Percentiles rank a stretch among this genome's conserved stretches.
Conservation (phyloP, 2,329 filamentous ascomycete species). For the Cladosporium sp. region DNA sequence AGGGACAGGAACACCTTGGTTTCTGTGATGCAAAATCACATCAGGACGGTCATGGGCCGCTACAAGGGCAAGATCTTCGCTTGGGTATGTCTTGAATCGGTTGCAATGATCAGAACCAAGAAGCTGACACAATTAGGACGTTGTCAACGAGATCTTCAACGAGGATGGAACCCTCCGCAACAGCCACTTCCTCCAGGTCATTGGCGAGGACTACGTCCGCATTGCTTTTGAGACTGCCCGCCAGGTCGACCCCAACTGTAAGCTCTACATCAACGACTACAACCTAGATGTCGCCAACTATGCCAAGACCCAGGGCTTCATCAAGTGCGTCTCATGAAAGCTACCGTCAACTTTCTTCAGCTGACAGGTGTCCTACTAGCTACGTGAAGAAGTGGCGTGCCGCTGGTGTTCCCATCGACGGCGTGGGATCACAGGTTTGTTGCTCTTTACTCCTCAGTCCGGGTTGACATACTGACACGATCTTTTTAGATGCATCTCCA, state of each 20-base stretch:
- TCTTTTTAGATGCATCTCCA: constrained; percentile 43
- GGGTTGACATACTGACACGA: background rate
- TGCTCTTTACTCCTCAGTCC: background rate
- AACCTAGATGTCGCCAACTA: constrained; percentile 57
- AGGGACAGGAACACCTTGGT: constrained; percentile 50
- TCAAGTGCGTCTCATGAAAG: constrained; percentile 22
- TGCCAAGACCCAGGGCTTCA: constrained; percentile 56
- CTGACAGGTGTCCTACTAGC: too few species aligned
- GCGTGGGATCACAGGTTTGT: constrained; percentile 53
- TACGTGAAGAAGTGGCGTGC: constrained; percentile 62
- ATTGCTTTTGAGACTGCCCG: constrained; percentile 68
- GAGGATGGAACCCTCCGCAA: constrained; percentile 61
- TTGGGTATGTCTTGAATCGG: constrained; percentile 39
- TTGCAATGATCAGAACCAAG: background rate
- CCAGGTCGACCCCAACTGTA: constrained; percentile 61
- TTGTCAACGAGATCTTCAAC: constrained; percentile 59
- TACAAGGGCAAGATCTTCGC: constrained; percentile 62
- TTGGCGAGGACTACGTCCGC: constrained; percentile 65
- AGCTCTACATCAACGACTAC: constrained; percentile 72
- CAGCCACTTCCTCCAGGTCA: constrained; percentile 62
- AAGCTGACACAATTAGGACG: constrained; percentile 42
- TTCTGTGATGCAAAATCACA: constrained; percentile 56
- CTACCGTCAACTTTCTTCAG: too few species aligned
- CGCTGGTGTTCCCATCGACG: constrained; percentile 61
- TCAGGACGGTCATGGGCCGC: constrained; percentile 53